These are phyloP conservation scores for Orbilia quercus DNA, from an alignment of 2,329 filamentous ascomycete species.

Conservation along the genomic window DNA sequence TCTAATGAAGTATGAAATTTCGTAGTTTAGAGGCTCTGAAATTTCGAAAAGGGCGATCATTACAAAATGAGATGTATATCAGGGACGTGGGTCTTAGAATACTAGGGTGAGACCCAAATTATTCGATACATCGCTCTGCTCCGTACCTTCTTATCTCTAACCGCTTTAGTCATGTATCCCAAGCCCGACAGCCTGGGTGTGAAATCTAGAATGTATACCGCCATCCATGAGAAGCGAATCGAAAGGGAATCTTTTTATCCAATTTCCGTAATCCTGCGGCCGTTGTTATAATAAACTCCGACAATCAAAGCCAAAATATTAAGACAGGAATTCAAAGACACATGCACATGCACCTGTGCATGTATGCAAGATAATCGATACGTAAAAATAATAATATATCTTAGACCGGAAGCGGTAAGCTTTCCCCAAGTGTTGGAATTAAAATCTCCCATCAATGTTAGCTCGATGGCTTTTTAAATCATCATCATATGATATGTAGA, in stretches of 20 bases:
- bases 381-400: conserved; percentile 19
- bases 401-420: background rate
- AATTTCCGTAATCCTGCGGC: conserved; percentile 10
- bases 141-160: background rate
- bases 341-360: conserved; percentile 16
- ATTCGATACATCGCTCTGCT: too few relatives aligned
- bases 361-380: conserved; percentile 36
- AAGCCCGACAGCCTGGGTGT: background rate
- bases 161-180: background rate
- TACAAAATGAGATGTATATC: too few relatives aligned
- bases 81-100: background rate
- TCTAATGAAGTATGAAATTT: too few relatives aligned
- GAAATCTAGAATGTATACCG: conserved; percentile 6
- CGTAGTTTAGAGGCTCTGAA: too few relatives aligned
- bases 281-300: conserved; percentile 24
- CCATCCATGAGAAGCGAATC: too few relatives aligned
- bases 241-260: background rate
- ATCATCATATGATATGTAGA: conserved; percentile 15
- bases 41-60: too few relatives aligned
- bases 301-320: background rate
- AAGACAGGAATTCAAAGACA: conserved; percentile 9
- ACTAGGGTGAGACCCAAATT: background rate
- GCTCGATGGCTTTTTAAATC: background rate
- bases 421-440: too few relatives aligned
- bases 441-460: background rate